phyloP scores from a whole-genome alignment of 148 eudicot species.

The Simmondsia chinensis region DNA sequence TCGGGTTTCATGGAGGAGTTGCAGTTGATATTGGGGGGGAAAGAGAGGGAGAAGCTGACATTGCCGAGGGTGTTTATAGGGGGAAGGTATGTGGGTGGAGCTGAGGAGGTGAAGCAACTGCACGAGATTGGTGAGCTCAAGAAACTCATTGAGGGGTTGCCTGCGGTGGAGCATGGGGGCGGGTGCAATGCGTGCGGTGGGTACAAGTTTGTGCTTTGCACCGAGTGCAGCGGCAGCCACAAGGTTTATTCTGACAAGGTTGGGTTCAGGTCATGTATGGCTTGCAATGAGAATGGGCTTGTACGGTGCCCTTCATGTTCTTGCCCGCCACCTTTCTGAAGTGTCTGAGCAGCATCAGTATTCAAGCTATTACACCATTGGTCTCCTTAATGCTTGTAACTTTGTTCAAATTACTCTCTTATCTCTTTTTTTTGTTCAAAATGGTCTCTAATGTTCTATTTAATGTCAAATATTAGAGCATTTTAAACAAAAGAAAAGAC shows the following conservation, averaged over 20 bases:
- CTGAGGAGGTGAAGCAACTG: constrained; percentile 48
- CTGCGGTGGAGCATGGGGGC: constrained; percentile 8
- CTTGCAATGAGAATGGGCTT: constrained; percentile 80
- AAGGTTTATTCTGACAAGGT: constrained; percentile 22
- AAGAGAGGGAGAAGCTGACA: constrained; percentile 32
- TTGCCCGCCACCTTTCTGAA: no score
- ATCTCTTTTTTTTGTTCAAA: no score
- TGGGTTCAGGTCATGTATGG: constrained; percentile 25
- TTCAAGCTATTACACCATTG: no score
- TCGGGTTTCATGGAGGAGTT: constrained; percentile 47
- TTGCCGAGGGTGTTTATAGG: constrained; percentile 71
- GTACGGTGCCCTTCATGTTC: constrained; percentile 56
- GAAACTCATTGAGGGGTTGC: constrained; percentile 49
- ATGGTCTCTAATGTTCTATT: no score
- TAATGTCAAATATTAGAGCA: no score
- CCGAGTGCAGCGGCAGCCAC: constrained; percentile 53
- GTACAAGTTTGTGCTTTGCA: constrained; percentile 44
- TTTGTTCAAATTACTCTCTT: no score
- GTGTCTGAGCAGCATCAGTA: no score
- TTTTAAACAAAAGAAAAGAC: no score
- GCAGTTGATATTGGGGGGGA: constrained; percentile 38
- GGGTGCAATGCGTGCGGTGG: constrained; percentile 52
- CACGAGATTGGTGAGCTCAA: constrained; percentile 54
- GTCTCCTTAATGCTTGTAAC: no score
- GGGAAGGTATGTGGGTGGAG: constrained; percentile 73